These are phyloP conservation scores for Wickerhamia fluorescens DNA, from an alignment of 805 yeast species.

Conservation along the genomic window DNA sequence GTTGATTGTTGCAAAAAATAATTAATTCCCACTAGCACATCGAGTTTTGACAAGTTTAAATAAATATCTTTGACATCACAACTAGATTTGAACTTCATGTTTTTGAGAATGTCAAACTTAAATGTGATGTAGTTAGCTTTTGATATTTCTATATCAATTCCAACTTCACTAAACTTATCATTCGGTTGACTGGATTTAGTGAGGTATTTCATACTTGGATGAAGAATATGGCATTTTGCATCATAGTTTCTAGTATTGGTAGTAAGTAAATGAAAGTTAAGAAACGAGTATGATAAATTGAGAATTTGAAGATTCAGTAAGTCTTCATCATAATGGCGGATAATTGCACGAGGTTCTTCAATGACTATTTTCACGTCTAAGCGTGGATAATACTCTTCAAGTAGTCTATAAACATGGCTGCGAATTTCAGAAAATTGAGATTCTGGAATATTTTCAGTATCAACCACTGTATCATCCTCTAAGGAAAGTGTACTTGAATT, in stretches of 20 bases:
- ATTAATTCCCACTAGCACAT: slow-evolving; percentile 25
- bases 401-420: slow-evolving; percentile 13
- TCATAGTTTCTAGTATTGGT: slow-evolving; percentile 25
- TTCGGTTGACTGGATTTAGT: slow-evolving; percentile 15
- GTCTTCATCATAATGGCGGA: slow-evolving; percentile 13
- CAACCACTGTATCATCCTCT: slow-evolving; percentile 3
- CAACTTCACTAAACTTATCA: not conserved
- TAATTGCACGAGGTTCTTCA: slow-evolving; percentile 27
- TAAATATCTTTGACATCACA: slow-evolving; percentile 14
- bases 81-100: slow-evolving; percentile 17
- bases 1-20: slow-evolving; percentile 21
- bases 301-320: slow-evolving; percentile 18
- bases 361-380: slow-evolving; percentile 18
- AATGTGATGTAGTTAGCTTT: slow-evolving; percentile 13
- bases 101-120: slow-evolving; percentile 18
- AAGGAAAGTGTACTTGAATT: not conserved
- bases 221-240: slow-evolving; percentile 25
- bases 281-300: slow-evolving; percentile 27
- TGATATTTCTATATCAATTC: slow-evolving; percentile 14
- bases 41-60: slow-evolving; percentile 23
- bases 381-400: slow-evolving; percentile 27
- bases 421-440: slow-evolving; percentile 1
- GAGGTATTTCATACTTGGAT: slow-evolving; percentile 24
- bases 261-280: slow-evolving; percentile 27
- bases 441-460: not conserved